Percentiles rank a stretch among this genome's conserved stretches.
Evolutionary conservation across 2,329 filamentous ascomycete species (phyloP).

Genomic region (Diaporthe batatas): DNA sequence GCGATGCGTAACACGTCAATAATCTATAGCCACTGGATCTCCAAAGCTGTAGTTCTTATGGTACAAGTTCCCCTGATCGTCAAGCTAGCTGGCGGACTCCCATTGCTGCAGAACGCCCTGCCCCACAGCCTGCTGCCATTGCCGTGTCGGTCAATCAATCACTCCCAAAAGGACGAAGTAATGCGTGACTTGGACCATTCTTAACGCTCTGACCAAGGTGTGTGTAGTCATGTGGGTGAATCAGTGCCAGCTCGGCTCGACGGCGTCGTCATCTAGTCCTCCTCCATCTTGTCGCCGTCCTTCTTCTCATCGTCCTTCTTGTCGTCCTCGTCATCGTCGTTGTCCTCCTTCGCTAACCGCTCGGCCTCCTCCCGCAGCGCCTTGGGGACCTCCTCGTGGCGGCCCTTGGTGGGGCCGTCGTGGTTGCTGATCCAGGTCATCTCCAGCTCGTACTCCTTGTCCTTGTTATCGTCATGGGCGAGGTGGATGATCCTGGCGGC

Average conservation of each 20-base stretch:
- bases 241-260: not conserved
- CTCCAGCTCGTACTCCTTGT: slow-evolving; percentile 99
- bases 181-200: not conserved
- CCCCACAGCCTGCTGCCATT: not conserved
- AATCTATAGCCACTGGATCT: slow-evolving; percentile 43
- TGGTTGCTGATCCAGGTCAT: slow-evolving; percentile 96
- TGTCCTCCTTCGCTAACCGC: slow-evolving; percentile 86
- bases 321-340: slow-evolving; percentile 86
- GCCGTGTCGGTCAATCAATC: not conserved
- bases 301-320: slow-evolving; percentile 79
- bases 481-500: slow-evolving; percentile 97
- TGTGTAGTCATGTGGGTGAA: not conserved
- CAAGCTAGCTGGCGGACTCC: not conserved
- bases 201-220: not conserved
- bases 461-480: slow-evolving; percentile 98
- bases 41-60: slow-evolving; percentile 20
- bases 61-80: slow-evolving; percentile 12
- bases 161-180: not conserved
- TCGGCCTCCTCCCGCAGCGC: slow-evolving; percentile 92
- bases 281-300: slow-evolving; percentile 86
- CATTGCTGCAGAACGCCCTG: not conserved
- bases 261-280: slow-evolving; percentile 52
- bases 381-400: slow-evolving; percentile 93
- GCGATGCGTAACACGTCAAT: slow-evolving; percentile 39
- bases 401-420: slow-evolving; percentile 90